Evolutionary conservation across 306 rosid genomes (phyloP).

Genomic region (Hippophae gyantsensis): DNA sequence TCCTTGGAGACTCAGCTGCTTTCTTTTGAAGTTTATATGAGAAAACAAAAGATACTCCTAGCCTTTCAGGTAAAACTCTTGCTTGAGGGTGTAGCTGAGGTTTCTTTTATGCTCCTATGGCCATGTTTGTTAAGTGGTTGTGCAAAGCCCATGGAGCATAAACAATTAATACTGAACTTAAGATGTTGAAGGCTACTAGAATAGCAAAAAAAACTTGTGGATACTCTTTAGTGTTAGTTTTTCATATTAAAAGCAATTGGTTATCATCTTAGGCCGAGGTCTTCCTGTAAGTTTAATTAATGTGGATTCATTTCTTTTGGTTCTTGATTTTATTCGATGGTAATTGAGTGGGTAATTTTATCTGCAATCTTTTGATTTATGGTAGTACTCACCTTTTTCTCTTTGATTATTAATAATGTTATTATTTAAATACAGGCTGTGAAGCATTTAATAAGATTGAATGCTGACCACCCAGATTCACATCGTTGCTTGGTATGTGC

Average conservation of each 20-base stretch:
- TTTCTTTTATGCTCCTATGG: neutral
- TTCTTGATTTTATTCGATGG: neutral
- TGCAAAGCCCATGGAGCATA: neutral
- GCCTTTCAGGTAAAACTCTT: slow-evolving; percentile 62
- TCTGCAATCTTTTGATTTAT: neutral
- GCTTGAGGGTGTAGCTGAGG: slow-evolving; percentile 4
- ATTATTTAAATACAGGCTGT: slow-evolving; percentile 51
- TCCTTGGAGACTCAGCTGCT: slow-evolving; percentile 80
- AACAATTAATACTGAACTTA: no score
- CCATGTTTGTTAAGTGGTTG: slow-evolving; percentile 6
- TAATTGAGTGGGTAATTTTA: no score
- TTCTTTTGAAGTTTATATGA: slow-evolving; percentile 80
- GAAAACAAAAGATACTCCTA: slow-evolving; percentile 76
- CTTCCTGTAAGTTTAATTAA: no score
- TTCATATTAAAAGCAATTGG: no score
- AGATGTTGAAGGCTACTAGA: no score
- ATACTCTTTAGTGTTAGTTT: no score
- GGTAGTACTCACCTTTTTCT: neutral
- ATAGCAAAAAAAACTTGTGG: no score
- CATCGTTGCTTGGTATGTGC: slow-evolving; percentile 80
- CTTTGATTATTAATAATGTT: no score
- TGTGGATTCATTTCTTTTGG: no score
- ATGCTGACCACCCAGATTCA: slow-evolving; percentile 88
- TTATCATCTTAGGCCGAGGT: no score
- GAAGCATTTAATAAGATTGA: slow-evolving; percentile 81